Evolutionary conservation across 2,329 filamentous ascomycete genomes (phyloP).

Genomic region (Diaporthe batatas): DNA sequence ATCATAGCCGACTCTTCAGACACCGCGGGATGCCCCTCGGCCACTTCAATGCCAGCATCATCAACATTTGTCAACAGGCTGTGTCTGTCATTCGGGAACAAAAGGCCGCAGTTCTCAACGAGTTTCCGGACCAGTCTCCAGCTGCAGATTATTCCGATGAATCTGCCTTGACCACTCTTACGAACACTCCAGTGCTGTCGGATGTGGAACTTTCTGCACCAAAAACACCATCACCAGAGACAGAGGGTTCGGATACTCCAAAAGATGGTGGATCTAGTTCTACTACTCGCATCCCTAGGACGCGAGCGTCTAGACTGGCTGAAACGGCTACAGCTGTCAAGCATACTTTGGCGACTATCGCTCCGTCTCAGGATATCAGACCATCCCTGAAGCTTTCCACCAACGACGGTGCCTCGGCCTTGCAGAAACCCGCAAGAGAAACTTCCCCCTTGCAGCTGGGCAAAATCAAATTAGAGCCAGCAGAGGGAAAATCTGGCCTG

Average conservation of each 20-base stretch:
- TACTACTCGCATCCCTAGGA: not conserved
- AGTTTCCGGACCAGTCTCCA: not conserved
- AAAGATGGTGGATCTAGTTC: not conserved
- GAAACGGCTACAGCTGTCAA: not conserved
- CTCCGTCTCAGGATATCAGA: not conserved
- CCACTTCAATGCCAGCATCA: not conserved
- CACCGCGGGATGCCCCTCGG: conserved; percentile 34
- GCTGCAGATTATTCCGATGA: not conserved
- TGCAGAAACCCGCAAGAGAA: not conserved
- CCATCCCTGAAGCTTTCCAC: not conserved
- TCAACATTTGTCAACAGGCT: not conserved
- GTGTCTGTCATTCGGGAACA: not conserved
- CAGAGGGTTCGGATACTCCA: not conserved
- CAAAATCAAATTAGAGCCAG: not conserved
- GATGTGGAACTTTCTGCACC: not conserved
- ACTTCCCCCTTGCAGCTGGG: not conserved
- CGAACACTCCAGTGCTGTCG: not conserved
- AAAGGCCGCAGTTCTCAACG: not conserved
- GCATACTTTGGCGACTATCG: not conserved
- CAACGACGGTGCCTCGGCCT: not conserved
- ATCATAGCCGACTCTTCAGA: conserved; percentile 19
- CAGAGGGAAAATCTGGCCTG: not conserved
- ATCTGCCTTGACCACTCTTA: conserved; percentile 13
- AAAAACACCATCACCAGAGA: not conserved
- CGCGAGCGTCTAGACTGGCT: too few species aligned